A percentile compares a stretch with the other conserved stretches of the same genome.
Conservation (phyloP, 352 stramenopile species). For the Phytophthora tubulina region DNA sequence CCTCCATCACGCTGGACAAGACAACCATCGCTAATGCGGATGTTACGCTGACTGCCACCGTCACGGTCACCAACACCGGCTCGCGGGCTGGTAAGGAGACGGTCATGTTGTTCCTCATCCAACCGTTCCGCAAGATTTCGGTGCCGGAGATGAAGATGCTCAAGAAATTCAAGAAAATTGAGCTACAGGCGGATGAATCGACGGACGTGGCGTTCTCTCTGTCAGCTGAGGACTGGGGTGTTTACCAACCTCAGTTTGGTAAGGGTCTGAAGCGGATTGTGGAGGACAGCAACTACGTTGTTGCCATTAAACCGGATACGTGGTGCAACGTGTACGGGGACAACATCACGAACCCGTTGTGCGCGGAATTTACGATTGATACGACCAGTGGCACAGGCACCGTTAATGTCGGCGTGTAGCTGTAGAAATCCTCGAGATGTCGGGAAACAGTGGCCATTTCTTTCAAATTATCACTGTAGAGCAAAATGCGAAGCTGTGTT, state of each 20-base stretch:
- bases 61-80: slow-evolving; percentile 79
- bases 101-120: slow-evolving; percentile 66
- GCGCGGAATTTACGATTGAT: slow-evolving; percentile 47
- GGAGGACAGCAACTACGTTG: slow-evolving; percentile 70
- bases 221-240: slow-evolving; percentile 57
- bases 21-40: slow-evolving; percentile 29
- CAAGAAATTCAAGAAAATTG: slow-evolving; percentile 81
- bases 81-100: slow-evolving; percentile 65
- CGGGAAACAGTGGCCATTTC: no score
- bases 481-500: no score
- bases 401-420: slow-evolving; percentile 2
- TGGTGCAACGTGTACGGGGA: slow-evolving; percentile 72
- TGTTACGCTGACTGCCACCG: slow-evolving; percentile 39
- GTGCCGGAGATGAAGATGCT: slow-evolving; percentile 83
- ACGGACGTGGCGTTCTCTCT: slow-evolving; percentile 49
- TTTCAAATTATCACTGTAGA: no score
- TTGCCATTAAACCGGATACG: slow-evolving; percentile 65
- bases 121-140: slow-evolving; percentile 34
- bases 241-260: slow-evolving; percentile 60
- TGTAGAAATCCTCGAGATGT: background rate
- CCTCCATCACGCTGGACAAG: slow-evolving; percentile 47
- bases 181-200: slow-evolving; percentile 51
- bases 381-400: slow-evolving; percentile 12
- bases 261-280: slow-evolving; percentile 54
- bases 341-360: slow-evolving; percentile 47